These are phyloP conservation scores for Telopea speciosissima DNA, from an alignment of 177 flowering plant species.

Conservation along the genomic window DNA sequence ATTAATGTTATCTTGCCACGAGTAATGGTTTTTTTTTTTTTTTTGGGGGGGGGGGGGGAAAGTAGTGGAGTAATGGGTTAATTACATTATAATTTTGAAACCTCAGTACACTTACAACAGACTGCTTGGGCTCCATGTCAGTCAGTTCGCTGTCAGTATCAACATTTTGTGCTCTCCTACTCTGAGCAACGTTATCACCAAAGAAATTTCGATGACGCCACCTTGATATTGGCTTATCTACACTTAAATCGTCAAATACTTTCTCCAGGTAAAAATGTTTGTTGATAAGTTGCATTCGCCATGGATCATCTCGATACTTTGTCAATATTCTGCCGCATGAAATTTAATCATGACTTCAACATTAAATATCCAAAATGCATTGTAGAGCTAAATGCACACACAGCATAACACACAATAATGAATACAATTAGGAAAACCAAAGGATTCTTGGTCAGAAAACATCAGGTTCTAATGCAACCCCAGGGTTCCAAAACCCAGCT, in stretches of 20 bases:
- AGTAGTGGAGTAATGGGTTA: background rate
- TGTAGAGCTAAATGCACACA: background rate
- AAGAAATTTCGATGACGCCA: slow-evolving; percentile 44
- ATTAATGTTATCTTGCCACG: background rate
- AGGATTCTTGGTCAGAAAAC: background rate
- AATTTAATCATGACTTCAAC: slow-evolving; percentile 2
- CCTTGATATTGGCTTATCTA: slow-evolving; percentile 34
- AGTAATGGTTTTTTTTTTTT: too few relatives aligned
- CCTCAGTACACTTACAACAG: slow-evolving; percentile 16
- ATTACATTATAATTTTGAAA: background rate
- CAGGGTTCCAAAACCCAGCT: too few relatives aligned
- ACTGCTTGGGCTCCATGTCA: slow-evolving; percentile 22
- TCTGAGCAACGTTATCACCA: slow-evolving; percentile 25
- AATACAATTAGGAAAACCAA: background rate
- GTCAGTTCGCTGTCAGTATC: slow-evolving; percentile 14
- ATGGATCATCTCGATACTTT: slow-evolving; percentile 37
- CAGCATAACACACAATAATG: too few relatives aligned
- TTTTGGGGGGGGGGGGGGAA: too few relatives aligned
- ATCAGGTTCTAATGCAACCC: background rate
- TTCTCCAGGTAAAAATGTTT: slow-evolving; percentile 55
- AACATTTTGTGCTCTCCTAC: slow-evolving; percentile 21
- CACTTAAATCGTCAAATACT: slow-evolving; percentile 49
- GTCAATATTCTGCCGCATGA: slow-evolving; percentile 41
- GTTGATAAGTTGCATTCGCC: slow-evolving; percentile 33
- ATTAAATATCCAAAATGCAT: background rate